These are phyloP conservation scores for Zygosaccharomyces pseudobailii DNA, from an alignment of 1,139 yeast genomes.

Conservation along the genomic window DNA sequence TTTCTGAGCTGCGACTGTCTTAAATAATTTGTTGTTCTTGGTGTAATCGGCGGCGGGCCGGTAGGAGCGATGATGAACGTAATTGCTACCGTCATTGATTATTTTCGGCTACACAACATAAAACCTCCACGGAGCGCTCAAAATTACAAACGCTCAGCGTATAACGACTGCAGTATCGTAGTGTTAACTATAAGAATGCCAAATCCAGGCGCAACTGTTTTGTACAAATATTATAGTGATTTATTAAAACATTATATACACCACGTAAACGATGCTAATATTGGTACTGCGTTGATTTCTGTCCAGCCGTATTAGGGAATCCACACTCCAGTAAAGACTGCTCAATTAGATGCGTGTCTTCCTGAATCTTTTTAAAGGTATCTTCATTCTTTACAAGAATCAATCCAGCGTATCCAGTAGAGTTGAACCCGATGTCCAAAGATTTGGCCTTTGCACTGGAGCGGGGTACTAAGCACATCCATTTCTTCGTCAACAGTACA, in stretches of 20 bases:
- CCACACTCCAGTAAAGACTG: slow-evolving; percentile 57
- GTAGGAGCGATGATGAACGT: too few relatives aligned
- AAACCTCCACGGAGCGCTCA: too few relatives aligned
- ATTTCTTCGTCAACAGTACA: slow-evolving; percentile 70
- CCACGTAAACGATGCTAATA: slow-evolving; percentile 28
- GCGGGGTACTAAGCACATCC: slow-evolving; percentile 87
- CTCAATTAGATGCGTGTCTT: slow-evolving; percentile 38
- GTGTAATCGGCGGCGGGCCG: too few relatives aligned
- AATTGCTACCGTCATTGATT: too few relatives aligned
- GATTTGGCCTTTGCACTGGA: slow-evolving; percentile 35
- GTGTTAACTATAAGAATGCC: too few relatives aligned
- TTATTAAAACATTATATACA: background rate
- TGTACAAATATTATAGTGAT: background rate
- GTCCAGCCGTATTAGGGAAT: slow-evolving; percentile 51
- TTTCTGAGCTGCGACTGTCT: too few relatives aligned
- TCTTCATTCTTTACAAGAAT: slow-evolving; percentile 69
- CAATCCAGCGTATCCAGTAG: slow-evolving; percentile 78
- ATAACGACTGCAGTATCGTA: too few relatives aligned
- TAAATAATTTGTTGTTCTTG: too few relatives aligned
- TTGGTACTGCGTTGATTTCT: slow-evolving; percentile 43
- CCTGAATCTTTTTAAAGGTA: slow-evolving; percentile 39
- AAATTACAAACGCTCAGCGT: too few relatives aligned
- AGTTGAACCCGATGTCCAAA: slow-evolving; percentile 58
- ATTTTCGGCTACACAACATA: too few relatives aligned
- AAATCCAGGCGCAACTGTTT: background rate